These are phyloP conservation scores for Wilcoxina mikolae DNA, from an alignment of 495 filamentous ascomycete genomes.

Conservation along the genomic window DNA sequence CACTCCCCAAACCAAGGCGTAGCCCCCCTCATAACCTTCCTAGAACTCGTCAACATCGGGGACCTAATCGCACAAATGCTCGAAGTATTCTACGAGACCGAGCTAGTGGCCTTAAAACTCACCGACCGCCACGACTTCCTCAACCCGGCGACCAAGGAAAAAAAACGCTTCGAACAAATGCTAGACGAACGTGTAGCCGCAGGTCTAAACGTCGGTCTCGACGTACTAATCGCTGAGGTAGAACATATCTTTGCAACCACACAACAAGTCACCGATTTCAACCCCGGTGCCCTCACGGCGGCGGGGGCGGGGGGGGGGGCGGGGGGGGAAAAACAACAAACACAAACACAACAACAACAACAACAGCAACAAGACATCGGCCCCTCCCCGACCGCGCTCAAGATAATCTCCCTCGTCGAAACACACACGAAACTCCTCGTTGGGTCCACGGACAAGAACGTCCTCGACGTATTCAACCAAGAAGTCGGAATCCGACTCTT, in stretches of 20 bases:
- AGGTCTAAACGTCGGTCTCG: constrained; percentile 91
- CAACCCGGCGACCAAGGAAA: constrained; percentile 76
- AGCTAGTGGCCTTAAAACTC: constrained; percentile 66
- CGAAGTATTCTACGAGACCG: constrained; percentile 96
- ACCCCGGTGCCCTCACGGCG: constrained; percentile 42
- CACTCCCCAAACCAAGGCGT: too few species aligned
- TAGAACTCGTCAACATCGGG: constrained; percentile 95
- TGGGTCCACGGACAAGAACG: constrained; percentile 89
- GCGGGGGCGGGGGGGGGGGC: constrained; percentile 10
- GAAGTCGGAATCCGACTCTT: constrained; percentile 91
- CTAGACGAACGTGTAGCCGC: constrained; percentile 93
- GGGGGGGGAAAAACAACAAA: not conserved
- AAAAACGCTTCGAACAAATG: constrained; percentile 98
- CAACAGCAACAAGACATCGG: constrained; percentile 51
- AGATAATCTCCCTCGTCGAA: constrained; percentile 69
- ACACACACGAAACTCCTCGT: constrained; percentile 82
- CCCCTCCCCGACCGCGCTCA: constrained; percentile 57
- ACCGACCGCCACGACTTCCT: constrained; percentile 89
- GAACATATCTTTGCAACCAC: constrained; percentile 86
- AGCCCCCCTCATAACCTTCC: constrained; percentile 82
- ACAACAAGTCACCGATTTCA: constrained; percentile 78
- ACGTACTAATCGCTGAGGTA: constrained; percentile 96
- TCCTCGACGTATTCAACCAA: constrained; percentile 96
- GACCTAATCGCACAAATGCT: constrained; percentile 99
- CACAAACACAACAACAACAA: constrained; percentile 22